phyloP scores from a whole-genome alignment of 305 asterid species.

The Salvia sclarea region DNA sequence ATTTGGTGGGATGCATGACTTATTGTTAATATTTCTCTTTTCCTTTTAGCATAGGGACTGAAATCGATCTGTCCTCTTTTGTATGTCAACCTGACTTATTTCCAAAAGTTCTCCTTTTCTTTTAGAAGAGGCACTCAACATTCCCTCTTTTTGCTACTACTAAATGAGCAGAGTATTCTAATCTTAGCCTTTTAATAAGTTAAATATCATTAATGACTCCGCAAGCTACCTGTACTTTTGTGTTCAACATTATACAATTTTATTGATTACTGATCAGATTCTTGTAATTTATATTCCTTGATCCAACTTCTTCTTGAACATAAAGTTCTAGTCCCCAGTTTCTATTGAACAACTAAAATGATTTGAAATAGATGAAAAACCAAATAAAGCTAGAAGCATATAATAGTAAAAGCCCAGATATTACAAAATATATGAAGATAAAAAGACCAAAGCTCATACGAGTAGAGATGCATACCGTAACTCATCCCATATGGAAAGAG shows the following conservation, averaged over 20 bases:
- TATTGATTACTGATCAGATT: background rate
- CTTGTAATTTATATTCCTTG: background rate
- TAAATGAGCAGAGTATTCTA: background rate
- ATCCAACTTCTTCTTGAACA: background rate
- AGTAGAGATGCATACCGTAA: slow-evolving; percentile 61
- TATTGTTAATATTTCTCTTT: background rate
- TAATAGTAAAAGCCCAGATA: background rate
- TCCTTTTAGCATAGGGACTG: background rate
- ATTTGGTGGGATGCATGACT: background rate
- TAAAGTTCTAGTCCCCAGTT: background rate
- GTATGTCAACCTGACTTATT: background rate
- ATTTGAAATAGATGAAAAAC: background rate
- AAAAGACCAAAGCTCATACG: slow-evolving; percentile 8
- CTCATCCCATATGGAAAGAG: slow-evolving; percentile 94
- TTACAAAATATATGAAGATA: slow-evolving; percentile 7
- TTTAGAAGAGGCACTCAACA: background rate
- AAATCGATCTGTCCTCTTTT: background rate
- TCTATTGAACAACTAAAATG: background rate
- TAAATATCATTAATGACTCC: background rate
- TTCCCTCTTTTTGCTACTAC: background rate
- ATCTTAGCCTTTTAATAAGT: background rate
- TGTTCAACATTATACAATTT: background rate
- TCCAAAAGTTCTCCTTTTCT: background rate
- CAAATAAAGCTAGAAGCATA: background rate
- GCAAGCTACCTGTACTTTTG: background rate